Evolutionary conservation across 2,329 filamentous ascomycete genomes (phyloP).

Genomic region (Daldinia sp.): DNA sequence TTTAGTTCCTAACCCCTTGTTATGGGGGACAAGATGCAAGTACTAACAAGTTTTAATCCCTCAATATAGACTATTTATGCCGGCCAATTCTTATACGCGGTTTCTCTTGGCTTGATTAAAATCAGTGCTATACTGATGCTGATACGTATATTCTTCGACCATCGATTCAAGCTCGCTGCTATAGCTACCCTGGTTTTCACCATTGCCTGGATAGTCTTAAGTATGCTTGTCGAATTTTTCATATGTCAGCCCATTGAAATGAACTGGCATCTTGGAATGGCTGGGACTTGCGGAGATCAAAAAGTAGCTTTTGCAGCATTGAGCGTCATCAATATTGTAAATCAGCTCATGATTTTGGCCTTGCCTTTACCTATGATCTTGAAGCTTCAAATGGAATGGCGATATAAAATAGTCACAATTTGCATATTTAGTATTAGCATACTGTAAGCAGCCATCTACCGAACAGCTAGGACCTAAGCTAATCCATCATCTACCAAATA

Average conservation of each 20-base stretch:
- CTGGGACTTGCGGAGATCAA: conserved; percentile 33
- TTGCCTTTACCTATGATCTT: conserved; percentile 32
- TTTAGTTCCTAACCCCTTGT: background rate
- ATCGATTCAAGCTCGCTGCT: conserved; percentile 26
- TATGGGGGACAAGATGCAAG: background rate
- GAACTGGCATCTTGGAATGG: conserved; percentile 42
- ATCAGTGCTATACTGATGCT: conserved; percentile 37
- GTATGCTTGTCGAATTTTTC: conserved; percentile 26
- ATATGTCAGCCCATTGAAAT: conserved; percentile 37
- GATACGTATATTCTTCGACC: conserved; percentile 33
- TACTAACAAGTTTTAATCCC: background rate
- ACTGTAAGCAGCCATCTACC: conserved; percentile 22
- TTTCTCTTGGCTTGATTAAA: conserved; percentile 32
- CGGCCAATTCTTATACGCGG: conserved; percentile 31
- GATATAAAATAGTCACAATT: conserved; percentile 27
- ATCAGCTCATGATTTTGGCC: conserved; percentile 28
- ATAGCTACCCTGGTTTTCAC: conserved; percentile 31
- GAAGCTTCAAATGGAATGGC: conserved; percentile 26
- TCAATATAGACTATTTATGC: conserved; percentile 29
- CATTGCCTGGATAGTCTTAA: conserved; percentile 31
- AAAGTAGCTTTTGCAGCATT: conserved; percentile 25
- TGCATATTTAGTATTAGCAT: conserved; percentile 33
- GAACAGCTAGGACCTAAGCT: background rate
- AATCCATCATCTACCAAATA: background rate
- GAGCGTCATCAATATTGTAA: conserved; percentile 33